These are phyloP conservation scores for Aspergillus baeticus DNA, from an alignment of 495 filamentous ascomycete species.

Conservation along the genomic window DNA sequence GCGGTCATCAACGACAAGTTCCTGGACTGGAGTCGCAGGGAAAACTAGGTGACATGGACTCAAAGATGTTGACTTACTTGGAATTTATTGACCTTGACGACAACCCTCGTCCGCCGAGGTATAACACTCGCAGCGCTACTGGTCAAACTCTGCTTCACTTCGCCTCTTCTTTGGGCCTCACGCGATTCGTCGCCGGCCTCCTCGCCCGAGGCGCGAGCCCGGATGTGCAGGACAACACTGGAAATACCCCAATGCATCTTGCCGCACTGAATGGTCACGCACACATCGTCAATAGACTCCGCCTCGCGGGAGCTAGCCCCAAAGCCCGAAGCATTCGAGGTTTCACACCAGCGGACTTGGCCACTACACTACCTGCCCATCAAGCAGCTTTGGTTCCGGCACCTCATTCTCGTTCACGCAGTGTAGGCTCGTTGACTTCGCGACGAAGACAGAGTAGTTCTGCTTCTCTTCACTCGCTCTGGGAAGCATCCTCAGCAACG, in stretches of 20 bases:
- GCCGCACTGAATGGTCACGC: constrained; percentile 75
- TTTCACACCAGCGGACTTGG: constrained; percentile 70
- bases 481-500: constrained; percentile 52
- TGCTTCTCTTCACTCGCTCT: constrained; percentile 61
- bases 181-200: constrained; percentile 76
- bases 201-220: constrained; percentile 77
- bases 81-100: constrained; percentile 78
- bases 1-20: constrained; percentile 45
- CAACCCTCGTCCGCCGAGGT: constrained; percentile 61
- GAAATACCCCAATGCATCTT: constrained; percentile 81
- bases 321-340: constrained; percentile 68
- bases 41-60: constrained; percentile 60
- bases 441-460: constrained; percentile 67
- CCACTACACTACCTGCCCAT: constrained; percentile 56
- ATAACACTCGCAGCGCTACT: constrained; percentile 60
- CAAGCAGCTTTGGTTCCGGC: constrained; percentile 54
- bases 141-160: constrained; percentile 84
- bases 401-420: constrained; percentile 56
- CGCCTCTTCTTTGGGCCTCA: constrained; percentile 72
- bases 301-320: constrained; percentile 70
- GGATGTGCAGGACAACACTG: constrained; percentile 72
- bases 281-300: constrained; percentile 73
- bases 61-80: constrained; percentile 67
- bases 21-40: constrained; percentile 42
- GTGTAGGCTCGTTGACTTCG: constrained; percentile 50